These are phyloP conservation scores for Quercus wislizeni DNA, from an alignment of 306 rosid genomes.

Conservation along the genomic window DNA sequence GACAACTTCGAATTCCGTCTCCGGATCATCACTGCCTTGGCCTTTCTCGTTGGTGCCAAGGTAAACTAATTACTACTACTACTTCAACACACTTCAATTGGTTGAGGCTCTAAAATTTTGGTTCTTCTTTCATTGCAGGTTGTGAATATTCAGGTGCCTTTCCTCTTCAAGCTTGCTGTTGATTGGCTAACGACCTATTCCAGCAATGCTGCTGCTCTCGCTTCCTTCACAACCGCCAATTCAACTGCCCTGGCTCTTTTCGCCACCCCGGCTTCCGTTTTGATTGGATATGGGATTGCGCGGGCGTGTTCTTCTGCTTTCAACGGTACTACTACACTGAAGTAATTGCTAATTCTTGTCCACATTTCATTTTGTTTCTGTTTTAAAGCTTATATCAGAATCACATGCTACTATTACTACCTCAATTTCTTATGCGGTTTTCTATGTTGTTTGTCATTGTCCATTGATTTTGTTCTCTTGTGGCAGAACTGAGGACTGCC, in stretches of 20 bases:
- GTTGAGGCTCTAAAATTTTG: neutral
- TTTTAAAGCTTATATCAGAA: neutral
- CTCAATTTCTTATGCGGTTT: neutral
- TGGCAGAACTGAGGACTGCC: conserved; percentile 88
- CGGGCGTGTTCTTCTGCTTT: conserved; percentile 87
- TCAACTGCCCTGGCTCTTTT: conserved; percentile 58
- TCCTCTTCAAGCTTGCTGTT: conserved; percentile 90
- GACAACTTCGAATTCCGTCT: conserved; percentile 72
- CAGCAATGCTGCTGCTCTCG: conserved; percentile 57
- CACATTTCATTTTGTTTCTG: neutral
- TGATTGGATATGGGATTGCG: conserved; percentile 93
- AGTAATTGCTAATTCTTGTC: conserved; percentile 49
- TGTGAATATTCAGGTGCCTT: conserved; percentile 96
- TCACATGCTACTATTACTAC: neutral
- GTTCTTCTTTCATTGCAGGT: conserved; percentile 44
- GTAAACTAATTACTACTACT: conserved; percentile 22
- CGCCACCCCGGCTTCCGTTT: conserved; percentile 83
- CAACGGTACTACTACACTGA: conserved; percentile 68
- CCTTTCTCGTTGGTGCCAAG: conserved; percentile 93
- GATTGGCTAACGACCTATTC: conserved; percentile 82
- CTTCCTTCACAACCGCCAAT: conserved; percentile 61
- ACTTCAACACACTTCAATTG: neutral
- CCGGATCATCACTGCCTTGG: conserved; percentile 77
- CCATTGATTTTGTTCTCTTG: conserved; percentile 4
- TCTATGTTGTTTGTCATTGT: conserved; percentile 9